phyloP scores from a whole-genome alignment of 768 basidiomycete genomes.

The Antrodiella citrinella region DNA sequence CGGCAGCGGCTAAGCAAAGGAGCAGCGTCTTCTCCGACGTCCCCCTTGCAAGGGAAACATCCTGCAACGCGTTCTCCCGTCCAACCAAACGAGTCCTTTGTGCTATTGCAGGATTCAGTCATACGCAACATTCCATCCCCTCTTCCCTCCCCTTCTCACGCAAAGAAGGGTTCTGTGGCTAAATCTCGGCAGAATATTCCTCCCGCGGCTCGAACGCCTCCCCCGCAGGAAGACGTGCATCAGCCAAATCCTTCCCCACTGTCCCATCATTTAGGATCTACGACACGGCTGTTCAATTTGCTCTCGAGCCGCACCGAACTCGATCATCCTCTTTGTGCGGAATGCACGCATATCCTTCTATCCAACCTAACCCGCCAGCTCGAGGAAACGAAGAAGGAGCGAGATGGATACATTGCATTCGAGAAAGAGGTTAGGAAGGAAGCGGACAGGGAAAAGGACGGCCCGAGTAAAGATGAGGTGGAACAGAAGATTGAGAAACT shows the following conservation, averaged over 20 bases:
- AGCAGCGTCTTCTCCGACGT: slow-evolving; percentile 24
- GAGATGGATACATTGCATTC: slow-evolving; percentile 90
- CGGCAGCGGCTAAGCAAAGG: slow-evolving; percentile 51
- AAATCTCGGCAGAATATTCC: slow-evolving; percentile 26
- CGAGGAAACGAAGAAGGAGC: slow-evolving; percentile 85
- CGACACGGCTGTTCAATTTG: slow-evolving; percentile 65
- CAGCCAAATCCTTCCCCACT: slow-evolving; percentile 63
- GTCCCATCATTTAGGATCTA: slow-evolving; percentile 71
- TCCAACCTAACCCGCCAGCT: slow-evolving; percentile 68
- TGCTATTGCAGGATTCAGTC: slow-evolving; percentile 80
- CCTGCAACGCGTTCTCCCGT: slow-evolving; percentile 38
- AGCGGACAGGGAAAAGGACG: slow-evolving; percentile 61
- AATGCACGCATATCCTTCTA: slow-evolving; percentile 83
- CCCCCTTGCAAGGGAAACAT: slow-evolving; percentile 47
- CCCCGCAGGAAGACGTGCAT: slow-evolving; percentile 37
- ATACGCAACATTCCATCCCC: slow-evolving; percentile 61
- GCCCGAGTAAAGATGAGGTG: slow-evolving; percentile 52
- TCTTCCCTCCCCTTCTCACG: slow-evolving; percentile 30
- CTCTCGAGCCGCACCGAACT: slow-evolving; percentile 72
- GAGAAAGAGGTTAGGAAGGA: slow-evolving; percentile 83
- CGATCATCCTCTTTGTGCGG: slow-evolving; percentile 91
- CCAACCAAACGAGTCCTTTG: slow-evolving; percentile 82
- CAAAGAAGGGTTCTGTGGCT: slow-evolving; percentile 35
- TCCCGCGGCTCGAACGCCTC: slow-evolving; percentile 17
- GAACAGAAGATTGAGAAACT: slow-evolving; percentile 68